Conservation (phyloP, 2,329 filamentous ascomycete species). For the Macrophomina pseudophaseolina region DNA sequence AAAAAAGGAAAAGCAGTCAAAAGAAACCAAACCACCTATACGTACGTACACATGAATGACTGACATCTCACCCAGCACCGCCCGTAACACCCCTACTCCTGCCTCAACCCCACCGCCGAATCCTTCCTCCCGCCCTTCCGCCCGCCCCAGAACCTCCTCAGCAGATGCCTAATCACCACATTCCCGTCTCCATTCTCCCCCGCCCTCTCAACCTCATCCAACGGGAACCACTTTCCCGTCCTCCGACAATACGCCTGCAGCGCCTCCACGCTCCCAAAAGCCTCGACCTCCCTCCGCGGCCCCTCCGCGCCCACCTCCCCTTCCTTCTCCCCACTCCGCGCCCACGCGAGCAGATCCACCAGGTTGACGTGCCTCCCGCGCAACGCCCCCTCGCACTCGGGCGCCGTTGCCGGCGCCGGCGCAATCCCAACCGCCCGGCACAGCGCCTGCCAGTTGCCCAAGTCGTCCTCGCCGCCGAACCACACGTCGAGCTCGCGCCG, state of each 20-base stretch:
- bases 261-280: not conserved
- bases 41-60: too few species aligned
- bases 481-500: slow-evolving; percentile 30
- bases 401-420: slow-evolving; percentile 15
- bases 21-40: too few species aligned
- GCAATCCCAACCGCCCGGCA: slow-evolving; percentile 28
- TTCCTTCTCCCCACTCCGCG: slow-evolving; percentile 19
- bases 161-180: not conserved
- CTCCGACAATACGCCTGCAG: not conserved
- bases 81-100: too few species aligned
- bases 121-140: not conserved
- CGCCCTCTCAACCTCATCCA: not conserved
- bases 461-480: slow-evolving; percentile 29
- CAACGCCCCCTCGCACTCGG: not conserved
- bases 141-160: not conserved
- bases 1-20: not conserved
- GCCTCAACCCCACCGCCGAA: too few species aligned
- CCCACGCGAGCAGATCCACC: slow-evolving; percentile 30
- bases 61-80: not conserved
- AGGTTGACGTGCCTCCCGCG: slow-evolving; percentile 30
- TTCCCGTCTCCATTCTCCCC: not conserved
- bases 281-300: slow-evolving; percentile 7
- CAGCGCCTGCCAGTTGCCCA: slow-evolving; percentile 29
- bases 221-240: not conserved
- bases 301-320: not conserved